These are phyloP conservation scores for Claviceps digitariae DNA, from an alignment of 2,329 filamentous ascomycete genomes.

Conservation along the genomic window DNA sequence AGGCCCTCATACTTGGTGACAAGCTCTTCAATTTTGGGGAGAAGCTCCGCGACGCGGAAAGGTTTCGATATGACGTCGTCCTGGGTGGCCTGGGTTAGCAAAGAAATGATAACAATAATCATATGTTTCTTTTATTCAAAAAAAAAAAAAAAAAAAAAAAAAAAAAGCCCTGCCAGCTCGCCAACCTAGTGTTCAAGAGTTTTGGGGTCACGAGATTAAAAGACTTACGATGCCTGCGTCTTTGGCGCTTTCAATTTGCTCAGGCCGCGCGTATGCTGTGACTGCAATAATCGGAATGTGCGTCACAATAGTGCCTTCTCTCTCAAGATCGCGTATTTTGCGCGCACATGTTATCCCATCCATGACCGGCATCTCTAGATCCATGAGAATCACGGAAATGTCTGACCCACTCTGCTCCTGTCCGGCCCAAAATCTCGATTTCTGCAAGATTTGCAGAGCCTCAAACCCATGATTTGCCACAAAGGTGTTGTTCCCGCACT, in stretches of 20 bases:
- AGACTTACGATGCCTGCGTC: conserved; percentile 57
- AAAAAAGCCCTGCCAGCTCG: too few relatives aligned
- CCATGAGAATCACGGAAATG: conserved; percentile 62
- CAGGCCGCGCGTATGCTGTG: conserved; percentile 65
- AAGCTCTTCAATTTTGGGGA: conserved; percentile 52
- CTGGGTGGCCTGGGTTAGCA: conserved; percentile 18
- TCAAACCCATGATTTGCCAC: conserved; percentile 54
- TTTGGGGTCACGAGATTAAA: background rate
- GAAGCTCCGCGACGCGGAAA: conserved; percentile 59
- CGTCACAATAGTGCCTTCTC: conserved; percentile 41
- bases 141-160: too few relatives aligned
- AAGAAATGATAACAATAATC: too few relatives aligned
- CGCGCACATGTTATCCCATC: conserved; percentile 63
- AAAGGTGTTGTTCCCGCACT: conserved; percentile 44
- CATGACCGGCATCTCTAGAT: conserved; percentile 76
- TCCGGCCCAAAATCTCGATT: conserved; percentile 42
- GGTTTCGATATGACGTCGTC: conserved; percentile 71
- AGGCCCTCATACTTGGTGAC: conserved; percentile 27
- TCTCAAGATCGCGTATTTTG: conserved; percentile 55
- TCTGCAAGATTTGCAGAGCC: conserved; percentile 42
- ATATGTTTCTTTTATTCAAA: too few relatives aligned
- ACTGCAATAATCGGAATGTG: conserved; percentile 72
- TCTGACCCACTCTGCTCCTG: conserved; percentile 33
- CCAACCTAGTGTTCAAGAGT: too few relatives aligned
- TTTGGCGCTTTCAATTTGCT: conserved; percentile 60